phyloP scores from a whole-genome alignment of 805 yeast genomes.

The Zygosaccharomyces rouxii region DNA sequence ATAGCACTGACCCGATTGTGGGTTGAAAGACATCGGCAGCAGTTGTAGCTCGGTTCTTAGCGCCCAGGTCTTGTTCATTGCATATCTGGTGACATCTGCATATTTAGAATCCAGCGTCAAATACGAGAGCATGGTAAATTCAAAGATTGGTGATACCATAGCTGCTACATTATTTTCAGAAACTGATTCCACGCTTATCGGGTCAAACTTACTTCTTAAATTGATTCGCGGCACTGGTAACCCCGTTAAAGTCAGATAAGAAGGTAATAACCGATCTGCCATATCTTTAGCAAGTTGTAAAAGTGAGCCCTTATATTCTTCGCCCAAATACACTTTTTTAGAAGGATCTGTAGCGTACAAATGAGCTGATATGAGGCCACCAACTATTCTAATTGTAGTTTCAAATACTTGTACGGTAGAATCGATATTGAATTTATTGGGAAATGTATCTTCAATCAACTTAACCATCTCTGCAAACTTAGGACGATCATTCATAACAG shows the following conservation, averaged over 20 bases:
- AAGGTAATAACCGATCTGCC: constrained; percentile 65
- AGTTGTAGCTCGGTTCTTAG: constrained; percentile 57
- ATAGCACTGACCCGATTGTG: constrained; percentile 50
- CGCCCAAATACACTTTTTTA: constrained; percentile 36
- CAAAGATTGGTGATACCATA: constrained; percentile 77
- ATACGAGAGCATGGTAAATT: constrained; percentile 68
- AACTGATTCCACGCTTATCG: constrained; percentile 42
- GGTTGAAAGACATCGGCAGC: constrained; percentile 74
- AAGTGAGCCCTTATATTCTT: constrained; percentile 65
- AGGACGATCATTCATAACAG: constrained; percentile 61
- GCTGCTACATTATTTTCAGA: constrained; percentile 84
- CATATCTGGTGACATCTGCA: constrained; percentile 53
- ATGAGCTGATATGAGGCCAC: constrained; percentile 78
- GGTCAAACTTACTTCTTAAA: constrained; percentile 47
- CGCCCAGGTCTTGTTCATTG: constrained; percentile 70
- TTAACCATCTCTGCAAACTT: constrained; percentile 47
- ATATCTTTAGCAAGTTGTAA: constrained; percentile 67
- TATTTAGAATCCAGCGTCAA: constrained; percentile 72
- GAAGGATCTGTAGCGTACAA: constrained; percentile 54
- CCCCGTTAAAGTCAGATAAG: constrained; percentile 59
- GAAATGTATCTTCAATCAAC: constrained; percentile 37
- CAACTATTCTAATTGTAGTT: constrained; percentile 73
- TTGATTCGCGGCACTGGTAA: constrained; percentile 82
- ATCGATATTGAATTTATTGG: constrained; percentile 51
- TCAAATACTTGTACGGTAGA: constrained; percentile 86